Evolutionary conservation across 2,329 filamentous ascomycete species (phyloP).

Genomic region (Xylaria sp.): DNA sequence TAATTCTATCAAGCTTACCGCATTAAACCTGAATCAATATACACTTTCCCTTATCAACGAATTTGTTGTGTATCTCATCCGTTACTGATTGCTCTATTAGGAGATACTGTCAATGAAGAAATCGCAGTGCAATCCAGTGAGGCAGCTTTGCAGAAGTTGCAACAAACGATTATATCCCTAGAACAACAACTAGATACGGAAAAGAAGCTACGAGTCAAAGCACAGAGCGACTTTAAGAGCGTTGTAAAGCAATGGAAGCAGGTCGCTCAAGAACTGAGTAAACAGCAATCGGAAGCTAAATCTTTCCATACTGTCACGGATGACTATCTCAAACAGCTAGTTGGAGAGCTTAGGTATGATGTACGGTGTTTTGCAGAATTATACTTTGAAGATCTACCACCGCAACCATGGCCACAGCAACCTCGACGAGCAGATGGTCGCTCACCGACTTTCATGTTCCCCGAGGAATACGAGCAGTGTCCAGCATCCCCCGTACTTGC

Average conservation of each 20-base stretch:
- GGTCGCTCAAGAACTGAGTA: constrained; percentile 19
- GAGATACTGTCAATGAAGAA: background rate
- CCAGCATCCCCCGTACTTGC: constrained; percentile 8
- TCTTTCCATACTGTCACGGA: constrained; percentile 18
- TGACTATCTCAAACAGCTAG: constrained; percentile 20
- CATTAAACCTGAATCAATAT: background rate
- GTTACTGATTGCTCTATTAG: background rate
- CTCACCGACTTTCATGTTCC: background rate
- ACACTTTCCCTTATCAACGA: too few relatives aligned
- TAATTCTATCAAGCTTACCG: background rate
- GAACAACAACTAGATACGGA: constrained; percentile 13
- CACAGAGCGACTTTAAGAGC: background rate
- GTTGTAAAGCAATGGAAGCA: constrained; percentile 15
- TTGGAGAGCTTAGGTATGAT: constrained; percentile 13
- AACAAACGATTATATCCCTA: constrained; percentile 10
- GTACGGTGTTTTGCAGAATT: constrained; percentile 10
- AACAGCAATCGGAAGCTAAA: constrained; percentile 4
- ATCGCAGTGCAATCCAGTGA: background rate
- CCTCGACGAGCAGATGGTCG: background rate
- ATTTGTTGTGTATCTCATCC: background rate
- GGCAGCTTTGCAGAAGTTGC: background rate
- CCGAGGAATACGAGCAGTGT: constrained; percentile 8
- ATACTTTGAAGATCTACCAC: constrained; percentile 15
- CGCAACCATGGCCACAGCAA: constrained; percentile 5
- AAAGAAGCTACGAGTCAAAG: constrained; percentile 8